Percentiles rank a stretch among this genome's conserved stretches.
Evolutionary conservation across 805 yeast species (phyloP).

Genomic region (Pichia kluyveri): DNA sequence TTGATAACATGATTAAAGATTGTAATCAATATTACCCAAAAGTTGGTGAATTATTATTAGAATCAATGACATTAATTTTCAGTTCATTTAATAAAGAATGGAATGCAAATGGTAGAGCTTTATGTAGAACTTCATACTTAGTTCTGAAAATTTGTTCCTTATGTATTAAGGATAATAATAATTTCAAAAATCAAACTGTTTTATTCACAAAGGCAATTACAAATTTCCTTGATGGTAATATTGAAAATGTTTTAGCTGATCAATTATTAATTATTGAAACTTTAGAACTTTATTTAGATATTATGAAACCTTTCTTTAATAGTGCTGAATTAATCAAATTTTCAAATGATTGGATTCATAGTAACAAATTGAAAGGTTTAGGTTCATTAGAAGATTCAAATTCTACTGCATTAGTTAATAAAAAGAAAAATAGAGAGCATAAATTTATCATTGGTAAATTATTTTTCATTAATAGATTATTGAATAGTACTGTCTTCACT

Average conservation of each 20-base stretch:
- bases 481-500: constrained; percentile 21
- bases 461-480: constrained; percentile 48
- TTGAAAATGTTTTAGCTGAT: constrained; percentile 44
- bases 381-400: constrained; percentile 31
- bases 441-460: constrained; percentile 48
- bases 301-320: constrained; percentile 32
- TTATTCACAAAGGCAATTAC: constrained; percentile 27
- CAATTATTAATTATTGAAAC: constrained; percentile 56
- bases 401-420: constrained; percentile 21
- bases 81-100: constrained; percentile 43
- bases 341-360: constrained; percentile 38
- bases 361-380: constrained; percentile 50
- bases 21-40: constrained; percentile 30
- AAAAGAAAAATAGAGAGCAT: constrained; percentile 42
- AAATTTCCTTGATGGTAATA: constrained; percentile 38
- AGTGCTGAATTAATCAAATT: constrained; percentile 32
- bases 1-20: constrained; percentile 39
- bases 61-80: constrained; percentile 38
- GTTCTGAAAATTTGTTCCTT: constrained; percentile 35
- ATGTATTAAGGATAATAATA: constrained; percentile 4
- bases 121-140: constrained; percentile 50
- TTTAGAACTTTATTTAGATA: constrained; percentile 44
- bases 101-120: constrained; percentile 54
- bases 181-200: constrained; percentile 17
- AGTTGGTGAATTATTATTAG: constrained; percentile 43